These are phyloP conservation scores for Sungouiella thailandica DNA, from an alignment of 805 yeast species.

Conservation along the genomic window DNA sequence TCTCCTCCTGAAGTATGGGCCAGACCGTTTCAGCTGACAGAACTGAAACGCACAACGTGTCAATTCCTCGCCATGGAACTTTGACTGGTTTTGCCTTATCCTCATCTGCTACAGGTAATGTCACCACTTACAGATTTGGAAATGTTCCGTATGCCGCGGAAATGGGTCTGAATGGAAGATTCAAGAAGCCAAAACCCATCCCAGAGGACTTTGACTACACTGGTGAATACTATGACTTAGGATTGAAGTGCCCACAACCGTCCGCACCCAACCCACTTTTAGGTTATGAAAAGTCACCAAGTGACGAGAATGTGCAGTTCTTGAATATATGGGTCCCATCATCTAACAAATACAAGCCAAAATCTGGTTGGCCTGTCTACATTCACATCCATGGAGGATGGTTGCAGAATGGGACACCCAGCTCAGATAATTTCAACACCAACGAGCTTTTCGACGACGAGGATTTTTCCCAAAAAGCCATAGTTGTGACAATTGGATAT, in stretches of 20 bases:
- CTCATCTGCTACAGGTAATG: background rate
- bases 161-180: slow-evolving; percentile 5
- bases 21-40: background rate
- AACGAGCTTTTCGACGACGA: slow-evolving; percentile 16
- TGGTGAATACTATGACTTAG: slow-evolving; percentile 32
- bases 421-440: background rate
- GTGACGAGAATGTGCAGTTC: slow-evolving; percentile 29
- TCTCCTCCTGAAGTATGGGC: background rate
- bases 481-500: slow-evolving; percentile 34
- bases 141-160: background rate
- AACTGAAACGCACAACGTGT: background rate
- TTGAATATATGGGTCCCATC: slow-evolving; percentile 37
- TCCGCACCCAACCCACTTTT: slow-evolving; percentile 21
- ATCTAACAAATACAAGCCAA: slow-evolving; percentile 18
- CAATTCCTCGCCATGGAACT: background rate
- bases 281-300: slow-evolving; percentile 10
- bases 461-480: slow-evolving; percentile 26
- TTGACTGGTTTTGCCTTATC: slow-evolving; percentile 7
- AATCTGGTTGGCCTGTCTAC: slow-evolving; percentile 39
- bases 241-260: slow-evolving; percentile 35
- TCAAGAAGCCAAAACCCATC: slow-evolving; percentile 26
- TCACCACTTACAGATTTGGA: background rate
- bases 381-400: slow-evolving; percentile 42
- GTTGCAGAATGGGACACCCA: slow-evolving; percentile 31
- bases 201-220: slow-evolving; percentile 32